Conservation (phyloP, 768 basidiomycete genomes). For the Rhizopogon vesiculosus region DNA sequence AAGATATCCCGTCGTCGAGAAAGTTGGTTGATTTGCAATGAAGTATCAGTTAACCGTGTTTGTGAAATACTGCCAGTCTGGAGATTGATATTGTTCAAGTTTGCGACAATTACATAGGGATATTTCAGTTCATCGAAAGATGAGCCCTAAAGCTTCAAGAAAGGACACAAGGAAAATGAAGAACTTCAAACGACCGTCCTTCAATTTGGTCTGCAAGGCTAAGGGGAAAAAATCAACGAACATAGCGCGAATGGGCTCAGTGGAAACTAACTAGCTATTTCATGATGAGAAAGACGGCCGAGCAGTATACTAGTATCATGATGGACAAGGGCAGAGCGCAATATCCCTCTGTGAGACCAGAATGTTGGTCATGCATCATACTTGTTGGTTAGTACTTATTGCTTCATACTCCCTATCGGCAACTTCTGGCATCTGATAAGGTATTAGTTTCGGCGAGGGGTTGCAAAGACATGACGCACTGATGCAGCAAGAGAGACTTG, state of each 20-base stretch:
- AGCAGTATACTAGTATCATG: too few relatives aligned
- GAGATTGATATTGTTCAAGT: constrained; percentile 81
- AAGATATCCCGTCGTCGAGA: constrained; percentile 86
- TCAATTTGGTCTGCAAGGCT: too few relatives aligned
- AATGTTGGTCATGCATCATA: background rate
- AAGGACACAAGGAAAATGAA: too few relatives aligned
- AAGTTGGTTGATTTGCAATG: constrained; percentile 90
- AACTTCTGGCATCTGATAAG: constrained; percentile 8
- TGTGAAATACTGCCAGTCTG: constrained; percentile 94
- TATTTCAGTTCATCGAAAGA: constrained; percentile 35
- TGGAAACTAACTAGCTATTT: too few relatives aligned
- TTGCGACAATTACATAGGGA: constrained; percentile 74
- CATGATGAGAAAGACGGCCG: too few relatives aligned
- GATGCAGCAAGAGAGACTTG: constrained; percentile 19
- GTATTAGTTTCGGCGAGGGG: constrained; percentile 2
- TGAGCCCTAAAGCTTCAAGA: background rate
- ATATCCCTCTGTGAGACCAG: background rate
- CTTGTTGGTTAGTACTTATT: constrained; percentile 6
- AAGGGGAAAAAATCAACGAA: too few relatives aligned
- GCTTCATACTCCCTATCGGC: background rate
- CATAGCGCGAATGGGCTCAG: too few relatives aligned
- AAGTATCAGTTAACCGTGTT: constrained; percentile 84
- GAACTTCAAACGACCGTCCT: too few relatives aligned
- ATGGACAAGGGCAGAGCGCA: too few relatives aligned
- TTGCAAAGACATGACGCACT: constrained; percentile 5